A percentile compares a stretch with the other conserved stretches of the same genome.
Evolutionary conservation across 352 stramenopile genomes (phyloP).

Genomic region (Phytophthora idaei): DNA sequence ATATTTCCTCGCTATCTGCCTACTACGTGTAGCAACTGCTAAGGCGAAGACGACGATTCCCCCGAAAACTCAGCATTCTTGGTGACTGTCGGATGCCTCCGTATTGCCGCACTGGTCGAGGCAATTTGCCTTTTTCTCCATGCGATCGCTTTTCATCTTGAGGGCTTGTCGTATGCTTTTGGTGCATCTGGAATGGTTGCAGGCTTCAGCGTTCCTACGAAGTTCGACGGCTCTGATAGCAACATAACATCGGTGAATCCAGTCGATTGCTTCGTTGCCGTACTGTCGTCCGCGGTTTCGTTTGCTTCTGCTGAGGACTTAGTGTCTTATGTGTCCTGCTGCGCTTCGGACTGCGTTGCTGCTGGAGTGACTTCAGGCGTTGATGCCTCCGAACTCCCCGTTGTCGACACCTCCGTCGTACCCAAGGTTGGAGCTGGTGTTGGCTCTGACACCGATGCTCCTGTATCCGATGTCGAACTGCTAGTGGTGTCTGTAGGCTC

Average conservation of each 20-base stretch:
- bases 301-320: conserved; percentile 1
- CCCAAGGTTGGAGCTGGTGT: conserved; percentile 9
- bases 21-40: too few species aligned
- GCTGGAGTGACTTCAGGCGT: conserved; percentile 19
- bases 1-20: background rate
- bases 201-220: conserved; percentile 30
- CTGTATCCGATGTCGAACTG: background rate
- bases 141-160: background rate
- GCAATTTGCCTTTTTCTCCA: background rate
- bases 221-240: conserved; percentile 25
- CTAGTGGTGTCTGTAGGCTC: background rate
- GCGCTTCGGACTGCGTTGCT: conserved; percentile 8
- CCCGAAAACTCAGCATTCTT: too few species aligned
- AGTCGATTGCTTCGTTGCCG: conserved; percentile 17
- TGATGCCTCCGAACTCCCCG: conserved; percentile 7
- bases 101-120: too few species aligned
- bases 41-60: too few species aligned
- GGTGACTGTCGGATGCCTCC: too few species aligned
- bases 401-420: background rate
- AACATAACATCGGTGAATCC: conserved; percentile 18
- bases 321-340: conserved; percentile 9
- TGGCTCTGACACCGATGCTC: background rate
- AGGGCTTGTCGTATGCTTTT: conserved; percentile 25
- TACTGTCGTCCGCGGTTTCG: conserved; percentile 9
- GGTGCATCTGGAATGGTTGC: conserved; percentile 18